Evolutionary conservation across 1,284 basidiomycete genomes (phyloP).

Genomic region (Exsudoporus floridanus): DNA sequence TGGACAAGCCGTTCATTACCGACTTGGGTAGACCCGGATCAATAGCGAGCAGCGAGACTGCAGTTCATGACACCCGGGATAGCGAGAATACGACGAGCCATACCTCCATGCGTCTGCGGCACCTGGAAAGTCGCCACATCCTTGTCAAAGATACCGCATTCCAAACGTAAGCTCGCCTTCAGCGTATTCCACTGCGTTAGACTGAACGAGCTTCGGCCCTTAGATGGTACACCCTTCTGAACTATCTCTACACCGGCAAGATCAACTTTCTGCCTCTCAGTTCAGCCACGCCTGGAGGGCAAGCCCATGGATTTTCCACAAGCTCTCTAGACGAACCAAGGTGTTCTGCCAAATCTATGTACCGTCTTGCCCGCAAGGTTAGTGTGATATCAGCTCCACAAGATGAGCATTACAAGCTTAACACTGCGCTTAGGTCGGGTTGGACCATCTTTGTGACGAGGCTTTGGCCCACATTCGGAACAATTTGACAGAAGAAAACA

Average conservation of each 20-base stretch:
- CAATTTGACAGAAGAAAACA: conserved; percentile 26
- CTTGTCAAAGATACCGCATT: conserved; percentile 35
- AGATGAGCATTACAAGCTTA: background rate
- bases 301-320: background rate
- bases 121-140: conserved; percentile 21
- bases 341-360: conserved; percentile 36
- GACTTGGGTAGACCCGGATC: background rate
- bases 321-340: conserved; percentile 8
- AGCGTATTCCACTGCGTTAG: fast-evolving
- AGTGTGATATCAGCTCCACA: too few relatives aligned
- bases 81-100: background rate
- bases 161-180: conserved; percentile 18
- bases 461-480: conserved; percentile 20
- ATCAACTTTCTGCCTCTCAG: conserved; percentile 29
- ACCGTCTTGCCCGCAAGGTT: conserved; percentile 32
- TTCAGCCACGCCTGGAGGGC: conserved; percentile 1
- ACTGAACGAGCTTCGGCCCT: background rate
- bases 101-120: conserved; percentile 4
- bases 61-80: background rate
- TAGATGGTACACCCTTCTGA: conserved; percentile 31
- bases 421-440: conserved; percentile 13
- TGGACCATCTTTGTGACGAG: conserved; percentile 19
- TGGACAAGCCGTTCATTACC: background rate
- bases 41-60: conserved; percentile 4
- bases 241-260: conserved; percentile 29